These are phyloP conservation scores for Colletotrichum sp. DNA, from an alignment of 2,329 filamentous ascomycete species.

Conservation along the genomic window DNA sequence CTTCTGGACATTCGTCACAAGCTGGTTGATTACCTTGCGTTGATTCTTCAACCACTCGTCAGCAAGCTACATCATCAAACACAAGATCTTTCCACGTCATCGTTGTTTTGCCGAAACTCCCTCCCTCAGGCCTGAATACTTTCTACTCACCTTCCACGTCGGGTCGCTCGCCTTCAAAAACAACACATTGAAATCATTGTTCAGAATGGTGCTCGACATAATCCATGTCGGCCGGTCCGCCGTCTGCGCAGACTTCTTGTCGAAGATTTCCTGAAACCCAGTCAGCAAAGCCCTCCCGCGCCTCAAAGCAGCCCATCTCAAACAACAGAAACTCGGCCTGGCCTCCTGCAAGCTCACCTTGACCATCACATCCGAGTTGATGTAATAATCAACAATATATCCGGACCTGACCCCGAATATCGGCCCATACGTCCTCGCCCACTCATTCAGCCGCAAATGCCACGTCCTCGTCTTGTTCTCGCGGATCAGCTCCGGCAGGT, in stretches of 20 bases:
- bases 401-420: neutral
- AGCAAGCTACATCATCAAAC: neutral
- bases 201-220: neutral
- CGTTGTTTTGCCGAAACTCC: rapidly evolving
- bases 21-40: neutral
- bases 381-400: neutral
- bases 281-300: neutral
- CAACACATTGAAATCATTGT: neutral
- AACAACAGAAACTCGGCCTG: no score
- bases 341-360: no score
- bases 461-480: neutral
- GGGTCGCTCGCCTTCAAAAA: neutral
- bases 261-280: neutral
- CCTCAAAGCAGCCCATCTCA: neutral
- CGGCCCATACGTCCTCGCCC: neutral
- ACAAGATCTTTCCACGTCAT: rapidly evolving
- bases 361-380: neutral
- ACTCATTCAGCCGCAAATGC: neutral
- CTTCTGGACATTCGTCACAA: neutral
- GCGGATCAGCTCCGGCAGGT: neutral
- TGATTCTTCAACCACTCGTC: neutral
- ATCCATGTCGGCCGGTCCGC: neutral
- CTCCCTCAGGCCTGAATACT: neutral
- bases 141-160: neutral
- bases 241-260: conserved; percentile 2